Evolutionary conservation across 139 green algal genomes (phyloP).

Genomic region (Chloropicon primus): DNA sequence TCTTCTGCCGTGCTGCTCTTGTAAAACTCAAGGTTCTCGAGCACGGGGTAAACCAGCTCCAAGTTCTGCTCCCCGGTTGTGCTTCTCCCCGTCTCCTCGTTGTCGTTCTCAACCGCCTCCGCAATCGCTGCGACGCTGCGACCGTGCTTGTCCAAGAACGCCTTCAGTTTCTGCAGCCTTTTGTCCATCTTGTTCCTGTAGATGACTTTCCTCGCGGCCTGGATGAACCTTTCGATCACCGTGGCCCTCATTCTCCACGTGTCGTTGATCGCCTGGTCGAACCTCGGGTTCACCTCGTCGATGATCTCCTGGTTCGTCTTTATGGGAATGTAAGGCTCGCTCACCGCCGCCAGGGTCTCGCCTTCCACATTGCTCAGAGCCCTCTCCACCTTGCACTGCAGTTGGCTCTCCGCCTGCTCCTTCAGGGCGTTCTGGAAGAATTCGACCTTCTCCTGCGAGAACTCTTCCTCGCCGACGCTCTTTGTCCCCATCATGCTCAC

Average conservation of each 20-base stretch:
- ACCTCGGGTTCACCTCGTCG: not conserved
- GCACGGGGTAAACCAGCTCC: not conserved
- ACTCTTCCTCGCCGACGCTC: not conserved
- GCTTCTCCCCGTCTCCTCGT: constrained; percentile 11
- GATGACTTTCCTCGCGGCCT: constrained; percentile 30
- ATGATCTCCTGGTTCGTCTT: not conserved
- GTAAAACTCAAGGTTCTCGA: not conserved
- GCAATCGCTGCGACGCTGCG: not conserved
- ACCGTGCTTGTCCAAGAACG: not conserved
- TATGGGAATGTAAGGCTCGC: not conserved
- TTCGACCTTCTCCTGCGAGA: not conserved
- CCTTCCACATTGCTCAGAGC: not conserved
- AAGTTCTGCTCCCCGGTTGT: not conserved
- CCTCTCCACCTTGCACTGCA: not conserved
- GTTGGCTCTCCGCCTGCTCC: not conserved
- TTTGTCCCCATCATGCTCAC: not conserved
- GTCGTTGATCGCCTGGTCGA: constrained; percentile 1
- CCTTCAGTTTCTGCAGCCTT: constrained; percentile 25
- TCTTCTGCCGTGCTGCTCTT: not conserved
- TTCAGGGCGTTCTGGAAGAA: not conserved
- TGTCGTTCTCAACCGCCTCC: constrained; percentile 12
- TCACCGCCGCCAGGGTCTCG: not conserved
- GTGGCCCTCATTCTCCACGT: constrained; percentile 31
- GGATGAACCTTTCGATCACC: constrained; percentile 25
- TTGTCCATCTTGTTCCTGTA: constrained; percentile 16